phyloP scores from a whole-genome alignment of 768 basidiomycete species.

The Cubamyces lactineus region DNA sequence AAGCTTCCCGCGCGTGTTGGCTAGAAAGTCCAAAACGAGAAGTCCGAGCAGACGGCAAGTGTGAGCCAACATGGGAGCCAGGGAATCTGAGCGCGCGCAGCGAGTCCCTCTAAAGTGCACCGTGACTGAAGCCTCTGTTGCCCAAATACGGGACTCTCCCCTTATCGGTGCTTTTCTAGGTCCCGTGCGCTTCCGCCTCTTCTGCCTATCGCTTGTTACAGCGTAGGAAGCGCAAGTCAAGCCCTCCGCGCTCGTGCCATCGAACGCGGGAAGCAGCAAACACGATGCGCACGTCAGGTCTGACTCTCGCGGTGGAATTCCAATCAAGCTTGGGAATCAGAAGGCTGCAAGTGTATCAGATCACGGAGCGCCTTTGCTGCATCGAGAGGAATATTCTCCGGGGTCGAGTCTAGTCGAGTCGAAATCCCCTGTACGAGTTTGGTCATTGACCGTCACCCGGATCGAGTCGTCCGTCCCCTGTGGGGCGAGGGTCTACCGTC shows the following conservation, averaged over 20 bases:
- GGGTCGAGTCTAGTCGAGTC: constrained; percentile 18
- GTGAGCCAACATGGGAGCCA: constrained; percentile 16
- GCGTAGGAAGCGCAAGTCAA: neutral
- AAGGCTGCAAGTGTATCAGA: constrained; percentile 19
- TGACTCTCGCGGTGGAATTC: neutral
- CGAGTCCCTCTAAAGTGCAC: constrained; percentile 1
- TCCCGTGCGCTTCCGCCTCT: constrained; percentile 10
- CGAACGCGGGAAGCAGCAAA: constrained; percentile 10
- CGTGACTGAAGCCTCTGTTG: neutral
- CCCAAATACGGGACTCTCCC: constrained; percentile 6
- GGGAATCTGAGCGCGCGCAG: constrained; percentile 3
- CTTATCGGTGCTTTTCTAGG: constrained; percentile 16
- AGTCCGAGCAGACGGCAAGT: constrained; percentile 13
- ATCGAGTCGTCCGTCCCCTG: constrained; percentile 1
- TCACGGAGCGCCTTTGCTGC: constrained; percentile 17
- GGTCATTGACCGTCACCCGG: constrained; percentile 2
- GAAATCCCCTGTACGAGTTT: constrained; percentile 6
- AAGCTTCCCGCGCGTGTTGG: constrained; percentile 5
- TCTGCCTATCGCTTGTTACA: constrained; percentile 4
- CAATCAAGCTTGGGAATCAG: constrained; percentile 20
- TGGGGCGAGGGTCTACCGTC: constrained; percentile 12
- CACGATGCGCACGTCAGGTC: constrained; percentile 18
- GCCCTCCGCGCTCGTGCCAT: neutral
- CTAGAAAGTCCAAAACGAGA: constrained; percentile 1
- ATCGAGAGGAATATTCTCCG: constrained; percentile 13